Conservation (phyloP, 2,329 filamentous ascomycete species). For the Iodosphaeria phyllophila region DNA sequence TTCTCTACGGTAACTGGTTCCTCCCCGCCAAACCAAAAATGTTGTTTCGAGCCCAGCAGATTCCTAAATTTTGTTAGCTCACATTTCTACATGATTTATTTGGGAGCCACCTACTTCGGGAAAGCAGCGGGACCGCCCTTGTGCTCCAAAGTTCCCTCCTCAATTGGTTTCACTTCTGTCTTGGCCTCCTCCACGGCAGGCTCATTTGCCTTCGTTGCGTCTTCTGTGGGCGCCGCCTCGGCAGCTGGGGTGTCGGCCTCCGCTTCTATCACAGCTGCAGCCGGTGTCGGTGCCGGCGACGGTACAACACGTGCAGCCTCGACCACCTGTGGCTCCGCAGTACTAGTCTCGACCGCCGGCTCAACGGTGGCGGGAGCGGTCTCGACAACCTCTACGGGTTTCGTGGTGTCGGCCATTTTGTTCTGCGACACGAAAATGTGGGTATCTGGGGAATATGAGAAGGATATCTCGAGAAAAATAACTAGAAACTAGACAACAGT, state of each 20-base stretch:
- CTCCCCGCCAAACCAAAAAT: slow-evolving; percentile 72
- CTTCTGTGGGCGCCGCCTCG: slow-evolving; percentile 20
- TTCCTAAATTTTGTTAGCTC: slow-evolving; percentile 33
- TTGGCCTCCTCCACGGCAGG: slow-evolving; percentile 20
- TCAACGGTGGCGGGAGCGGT: slow-evolving; percentile 20
- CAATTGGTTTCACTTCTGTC: slow-evolving; percentile 47
- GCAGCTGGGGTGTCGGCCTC: slow-evolving; percentile 18
- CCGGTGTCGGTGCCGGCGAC: slow-evolving; percentile 18
- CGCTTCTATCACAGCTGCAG: slow-evolving; percentile 19
- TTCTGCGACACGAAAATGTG: slow-evolving; percentile 15
- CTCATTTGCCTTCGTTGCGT: slow-evolving; percentile 7
- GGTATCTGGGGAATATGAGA: slow-evolving; percentile 33
- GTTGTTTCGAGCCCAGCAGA: slow-evolving; percentile 79
- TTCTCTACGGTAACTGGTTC: slow-evolving; percentile 56
- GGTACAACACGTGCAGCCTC: too few species aligned
- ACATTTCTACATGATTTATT: not conserved
- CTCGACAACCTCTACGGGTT: slow-evolving; percentile 45
- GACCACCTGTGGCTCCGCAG: slow-evolving; percentile 22
- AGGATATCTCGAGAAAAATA: slow-evolving; percentile 14
- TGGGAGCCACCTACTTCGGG: slow-evolving; percentile 53
- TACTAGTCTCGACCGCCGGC: slow-evolving; percentile 18
- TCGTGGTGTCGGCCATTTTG: slow-evolving; percentile 55
- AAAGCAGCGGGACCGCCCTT: slow-evolving; percentile 67
- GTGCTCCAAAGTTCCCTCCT: slow-evolving; percentile 75
- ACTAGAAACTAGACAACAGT: slow-evolving; percentile 1